A percentile compares a stretch with the other conserved stretches of the same genome.
phyloP scores from a whole-genome alignment of 1,284 basidiomycete genomes.

The Melampsora americana region DNA sequence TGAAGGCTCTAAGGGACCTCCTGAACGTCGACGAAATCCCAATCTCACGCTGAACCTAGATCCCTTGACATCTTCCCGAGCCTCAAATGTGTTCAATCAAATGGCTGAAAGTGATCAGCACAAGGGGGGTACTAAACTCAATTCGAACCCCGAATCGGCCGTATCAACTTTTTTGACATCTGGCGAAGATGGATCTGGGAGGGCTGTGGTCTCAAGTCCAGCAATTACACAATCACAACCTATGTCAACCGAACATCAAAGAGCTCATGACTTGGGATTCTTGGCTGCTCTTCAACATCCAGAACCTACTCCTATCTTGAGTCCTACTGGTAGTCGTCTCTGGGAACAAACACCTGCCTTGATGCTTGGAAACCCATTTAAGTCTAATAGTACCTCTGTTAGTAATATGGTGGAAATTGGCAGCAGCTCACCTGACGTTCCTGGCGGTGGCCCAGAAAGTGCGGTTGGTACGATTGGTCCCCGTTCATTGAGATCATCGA shows the following conservation, averaged over 20 bases:
- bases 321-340: slow-evolving; percentile 29
- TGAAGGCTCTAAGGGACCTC: slow-evolving; percentile 8
- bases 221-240: neutral
- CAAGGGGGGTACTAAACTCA: neutral
- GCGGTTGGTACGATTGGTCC: neutral
- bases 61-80: slow-evolving; percentile 14
- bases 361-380: slow-evolving; percentile 40
- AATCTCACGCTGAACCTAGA: slow-evolving; percentile 42
- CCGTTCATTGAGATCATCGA: slow-evolving; percentile 7
- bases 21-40: slow-evolving; percentile 35
- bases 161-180: neutral
- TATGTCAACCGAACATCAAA: slow-evolving; percentile 2
- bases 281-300: slow-evolving; percentile 20
- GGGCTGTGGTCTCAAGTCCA: neutral
- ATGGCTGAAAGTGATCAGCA: slow-evolving; percentile 2
- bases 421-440: neutral
- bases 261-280: slow-evolving; percentile 9
- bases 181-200: neutral
- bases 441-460: neutral
- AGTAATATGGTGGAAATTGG: neutral
- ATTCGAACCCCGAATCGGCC: neutral
- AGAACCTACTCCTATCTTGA: slow-evolving; percentile 42
- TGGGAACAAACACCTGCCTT: slow-evolving; percentile 43
- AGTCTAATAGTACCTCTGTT: neutral
- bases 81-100: slow-evolving; percentile 17